Percentiles rank a stretch among this genome's conserved stretches.
These are phyloP conservation scores for Parastagonospora avenae DNA, from an alignment of 2,329 filamentous ascomycete species.

Conservation along the genomic window DNA sequence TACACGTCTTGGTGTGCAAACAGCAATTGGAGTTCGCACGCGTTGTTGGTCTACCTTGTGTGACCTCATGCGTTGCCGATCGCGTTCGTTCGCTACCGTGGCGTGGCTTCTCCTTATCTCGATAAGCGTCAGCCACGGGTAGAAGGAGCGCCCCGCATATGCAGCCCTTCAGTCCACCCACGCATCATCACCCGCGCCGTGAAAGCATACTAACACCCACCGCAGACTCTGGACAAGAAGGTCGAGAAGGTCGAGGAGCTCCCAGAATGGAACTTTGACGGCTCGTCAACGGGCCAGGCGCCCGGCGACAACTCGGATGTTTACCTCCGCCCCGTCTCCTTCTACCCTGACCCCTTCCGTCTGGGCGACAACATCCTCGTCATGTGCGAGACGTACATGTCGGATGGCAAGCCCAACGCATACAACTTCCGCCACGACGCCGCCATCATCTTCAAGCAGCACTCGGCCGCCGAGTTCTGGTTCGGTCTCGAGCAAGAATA, in stretches of 20 bases:
- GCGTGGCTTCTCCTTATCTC: conserved; percentile 37
- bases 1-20: conserved; percentile 12
- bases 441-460: conserved; percentile 84
- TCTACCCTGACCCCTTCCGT: conserved; percentile 92
- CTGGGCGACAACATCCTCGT: conserved; percentile 90
- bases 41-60: conserved; percentile 16
- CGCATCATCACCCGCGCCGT: conserved; percentile 6
- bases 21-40: conserved; percentile 11
- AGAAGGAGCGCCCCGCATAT: conserved; percentile 8
- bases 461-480: conserved; percentile 86
- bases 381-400: conserved; percentile 91
- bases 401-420: conserved; percentile 94
- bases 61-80: conserved; percentile 29
- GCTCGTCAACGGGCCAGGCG: conserved; percentile 90
- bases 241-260: conserved; percentile 66
- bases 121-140: conserved; percentile 32
- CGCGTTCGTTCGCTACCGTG: conserved; percentile 16
- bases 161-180: conserved; percentile 5
- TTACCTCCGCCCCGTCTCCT: conserved; percentile 88
- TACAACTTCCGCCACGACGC: conserved; percentile 97
- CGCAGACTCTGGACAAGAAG: conserved; percentile 67
- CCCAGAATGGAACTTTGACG: conserved; percentile 82
- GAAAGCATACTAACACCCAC: conserved; percentile 23
- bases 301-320: conserved; percentile 96
- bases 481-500: conserved; percentile 99